Evolutionary conservation across 306 rosid genomes (phyloP).

Genomic region (Quercus aquifolioides): DNA sequence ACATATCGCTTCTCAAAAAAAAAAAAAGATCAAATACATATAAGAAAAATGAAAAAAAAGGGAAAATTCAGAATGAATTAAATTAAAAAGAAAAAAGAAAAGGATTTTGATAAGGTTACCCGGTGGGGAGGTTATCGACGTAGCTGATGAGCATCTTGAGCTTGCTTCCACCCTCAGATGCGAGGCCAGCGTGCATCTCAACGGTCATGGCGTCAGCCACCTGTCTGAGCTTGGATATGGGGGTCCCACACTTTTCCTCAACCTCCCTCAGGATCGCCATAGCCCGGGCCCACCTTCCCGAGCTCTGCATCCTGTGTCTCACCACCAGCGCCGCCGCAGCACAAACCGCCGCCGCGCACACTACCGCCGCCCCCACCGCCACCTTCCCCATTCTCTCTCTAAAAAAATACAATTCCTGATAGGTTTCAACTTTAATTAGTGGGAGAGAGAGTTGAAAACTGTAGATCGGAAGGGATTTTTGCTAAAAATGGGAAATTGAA

Average conservation of each 20-base stretch:
- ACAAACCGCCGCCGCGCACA: slow-evolving; percentile 68
- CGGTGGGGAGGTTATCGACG: slow-evolving; percentile 93
- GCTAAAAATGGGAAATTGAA: not conserved
- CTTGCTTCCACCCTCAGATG: slow-evolving; percentile 90
- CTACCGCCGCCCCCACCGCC: slow-evolving; percentile 57
- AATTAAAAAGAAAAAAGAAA: not conserved
- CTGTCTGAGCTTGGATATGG: slow-evolving; percentile 61
- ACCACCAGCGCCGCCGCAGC: slow-evolving; percentile 81
- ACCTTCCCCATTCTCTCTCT: slow-evolving; percentile 62
- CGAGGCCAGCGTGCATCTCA: slow-evolving; percentile 98
- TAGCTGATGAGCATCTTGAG: slow-evolving; percentile 93
- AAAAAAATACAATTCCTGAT: not conserved
- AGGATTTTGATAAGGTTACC: slow-evolving; percentile 40
- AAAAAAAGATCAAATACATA: not conserved
- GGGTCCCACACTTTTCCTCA: slow-evolving; percentile 63
- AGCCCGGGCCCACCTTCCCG: slow-evolving; percentile 59
- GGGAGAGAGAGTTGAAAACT: not conserved
- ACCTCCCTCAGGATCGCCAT: slow-evolving; percentile 57
- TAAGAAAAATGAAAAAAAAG: not conserved
- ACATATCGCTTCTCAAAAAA: too few relatives aligned
- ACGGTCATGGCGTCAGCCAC: slow-evolving; percentile 88
- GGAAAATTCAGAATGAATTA: not conserved
- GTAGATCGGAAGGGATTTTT: not conserved
- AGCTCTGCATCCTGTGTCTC: slow-evolving; percentile 42
- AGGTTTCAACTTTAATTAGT: not conserved